Percentiles rank a stretch among this genome's conserved stretches.
Conservation (phyloP, 2,329 filamentous ascomycete genomes). For the Aspergillus proliferans region DNA sequence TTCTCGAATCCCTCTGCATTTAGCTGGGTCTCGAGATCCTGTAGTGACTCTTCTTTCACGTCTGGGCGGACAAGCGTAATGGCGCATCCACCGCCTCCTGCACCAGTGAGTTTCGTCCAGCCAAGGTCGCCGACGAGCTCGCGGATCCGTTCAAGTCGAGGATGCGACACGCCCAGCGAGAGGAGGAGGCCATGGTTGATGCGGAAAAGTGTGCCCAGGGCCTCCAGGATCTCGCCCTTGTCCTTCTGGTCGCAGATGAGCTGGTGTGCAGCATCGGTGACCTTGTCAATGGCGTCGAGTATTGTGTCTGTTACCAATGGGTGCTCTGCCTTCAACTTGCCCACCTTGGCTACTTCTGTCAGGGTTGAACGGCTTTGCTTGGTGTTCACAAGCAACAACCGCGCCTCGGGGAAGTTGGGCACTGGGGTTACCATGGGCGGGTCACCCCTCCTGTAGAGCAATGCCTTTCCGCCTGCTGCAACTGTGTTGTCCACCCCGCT, state of each 20-base stretch:
- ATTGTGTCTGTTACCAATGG: constrained; percentile 74
- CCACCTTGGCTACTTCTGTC: constrained; percentile 81
- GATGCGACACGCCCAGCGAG: constrained; percentile 91
- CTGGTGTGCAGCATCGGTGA: constrained; percentile 52
- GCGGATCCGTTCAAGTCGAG: constrained; percentile 81
- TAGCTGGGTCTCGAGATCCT: constrained; percentile 59
- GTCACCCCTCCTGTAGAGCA: constrained; percentile 78
- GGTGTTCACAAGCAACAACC: constrained; percentile 83
- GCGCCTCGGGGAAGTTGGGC: constrained; percentile 85
- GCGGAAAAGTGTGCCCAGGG: constrained; percentile 79
- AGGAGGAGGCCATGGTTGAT: constrained; percentile 91
- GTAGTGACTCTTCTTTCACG: constrained; percentile 51
- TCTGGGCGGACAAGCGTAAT: constrained; percentile 80
- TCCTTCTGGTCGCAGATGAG: constrained; percentile 58
- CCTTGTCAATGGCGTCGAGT: constrained; percentile 71
- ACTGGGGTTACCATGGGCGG: constrained; percentile 71
- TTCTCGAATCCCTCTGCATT: constrained; percentile 68
- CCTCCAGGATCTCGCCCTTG: constrained; percentile 61
- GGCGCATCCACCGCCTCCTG: constrained; percentile 90
- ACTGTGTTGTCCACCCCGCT: constrained; percentile 98
- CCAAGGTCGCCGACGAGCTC: constrained; percentile 88
- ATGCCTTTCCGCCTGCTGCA: constrained; percentile 84
- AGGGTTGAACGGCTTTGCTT: constrained; percentile 79
- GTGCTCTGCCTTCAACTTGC: constrained; percentile 61
- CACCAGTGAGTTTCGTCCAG: constrained; percentile 96